Conservation (phyloP, 139 green algal genomes). For the Spirogloea muscicola region DNA sequence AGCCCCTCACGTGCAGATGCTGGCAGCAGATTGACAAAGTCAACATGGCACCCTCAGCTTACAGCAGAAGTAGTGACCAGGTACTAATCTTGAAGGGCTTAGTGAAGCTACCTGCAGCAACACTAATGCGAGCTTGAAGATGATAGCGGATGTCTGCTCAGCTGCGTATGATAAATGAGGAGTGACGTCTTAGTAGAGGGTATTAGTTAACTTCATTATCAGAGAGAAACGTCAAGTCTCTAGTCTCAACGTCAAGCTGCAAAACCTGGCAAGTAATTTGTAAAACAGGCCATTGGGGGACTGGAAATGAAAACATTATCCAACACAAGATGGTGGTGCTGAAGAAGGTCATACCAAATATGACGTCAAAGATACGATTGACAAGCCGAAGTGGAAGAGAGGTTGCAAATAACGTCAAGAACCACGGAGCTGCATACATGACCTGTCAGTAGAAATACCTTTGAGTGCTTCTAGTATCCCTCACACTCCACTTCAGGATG, state of each 20-base stretch:
- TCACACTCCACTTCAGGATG: no score
- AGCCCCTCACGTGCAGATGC: background rate
- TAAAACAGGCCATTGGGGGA: background rate
- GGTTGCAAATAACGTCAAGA: conserved; percentile 85
- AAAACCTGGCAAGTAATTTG: background rate
- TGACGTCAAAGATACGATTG: conserved; percentile 78
- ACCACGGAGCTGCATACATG: conserved; percentile 84
- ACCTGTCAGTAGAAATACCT: no score
- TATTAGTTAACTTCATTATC: background rate
- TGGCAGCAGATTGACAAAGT: no score
- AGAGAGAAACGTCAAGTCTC: no score
- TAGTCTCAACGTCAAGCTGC: no score
- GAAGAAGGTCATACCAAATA: conserved; percentile 61
- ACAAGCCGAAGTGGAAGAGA: conserved; percentile 78
- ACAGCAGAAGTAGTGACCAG: no score
- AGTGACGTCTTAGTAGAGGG: background rate
- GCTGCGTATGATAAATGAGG: conserved; percentile 24
- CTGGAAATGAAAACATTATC: background rate
- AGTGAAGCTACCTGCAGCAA: conserved; percentile 43
- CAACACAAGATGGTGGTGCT: no score
- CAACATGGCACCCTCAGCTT: no score
- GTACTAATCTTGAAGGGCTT: no score
- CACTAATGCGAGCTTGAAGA: conserved; percentile 43
- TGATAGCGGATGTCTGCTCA: conserved; percentile 33
- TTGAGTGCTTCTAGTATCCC: no score